Percentiles rank a stretch among this genome's conserved stretches.
These are phyloP conservation scores for Cladorrhinum sp. DNA, from an alignment of 2,329 filamentous ascomycete genomes.

Conservation along the genomic window DNA sequence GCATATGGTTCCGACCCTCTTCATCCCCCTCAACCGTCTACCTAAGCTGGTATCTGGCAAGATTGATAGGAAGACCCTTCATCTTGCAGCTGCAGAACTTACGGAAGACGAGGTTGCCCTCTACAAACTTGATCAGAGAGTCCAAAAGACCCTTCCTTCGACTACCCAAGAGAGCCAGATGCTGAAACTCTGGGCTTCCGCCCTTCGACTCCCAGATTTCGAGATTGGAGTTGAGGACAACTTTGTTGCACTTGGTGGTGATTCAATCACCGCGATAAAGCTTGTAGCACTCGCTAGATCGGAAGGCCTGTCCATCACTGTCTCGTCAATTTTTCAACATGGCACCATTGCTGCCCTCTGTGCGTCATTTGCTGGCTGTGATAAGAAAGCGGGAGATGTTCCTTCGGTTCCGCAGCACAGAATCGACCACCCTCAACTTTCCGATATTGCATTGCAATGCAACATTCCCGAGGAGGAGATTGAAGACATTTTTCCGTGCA, in stretches of 20 bases:
- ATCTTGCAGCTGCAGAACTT: conserved; percentile 42
- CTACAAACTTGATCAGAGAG: conserved; percentile 8
- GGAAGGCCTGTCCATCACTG: conserved; percentile 35
- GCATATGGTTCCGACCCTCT: conserved; percentile 49
- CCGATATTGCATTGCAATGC: conserved; percentile 29
- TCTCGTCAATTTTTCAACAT: conserved; percentile 32
- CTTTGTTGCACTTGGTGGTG: conserved; percentile 49
- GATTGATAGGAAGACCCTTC: conserved; percentile 46
- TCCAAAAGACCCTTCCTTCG: conserved; percentile 11
- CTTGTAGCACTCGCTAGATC: conserved; percentile 39
- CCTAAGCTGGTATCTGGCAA: conserved; percentile 48
- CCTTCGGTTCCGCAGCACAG: conserved; percentile 31
- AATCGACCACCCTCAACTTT: conserved; percentile 20
- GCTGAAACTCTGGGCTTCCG: conserved; percentile 6
- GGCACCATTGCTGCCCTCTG: conserved; percentile 21
- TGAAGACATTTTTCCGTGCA: conserved; percentile 53
- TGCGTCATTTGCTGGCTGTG: neutral
- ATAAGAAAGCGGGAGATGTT: neutral
- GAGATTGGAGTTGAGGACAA: conserved; percentile 41
- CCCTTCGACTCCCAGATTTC: conserved; percentile 32
- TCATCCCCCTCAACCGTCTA: conserved; percentile 43
- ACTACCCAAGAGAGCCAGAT: conserved; percentile 16
- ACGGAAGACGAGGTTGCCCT: conserved; percentile 39
- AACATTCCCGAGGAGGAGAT: conserved; percentile 33
- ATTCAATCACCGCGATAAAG: conserved; percentile 49